Base-by-base conservation (phyloP, 352 stramenopile genomes). In the Phytopythium boreale region DNA sequence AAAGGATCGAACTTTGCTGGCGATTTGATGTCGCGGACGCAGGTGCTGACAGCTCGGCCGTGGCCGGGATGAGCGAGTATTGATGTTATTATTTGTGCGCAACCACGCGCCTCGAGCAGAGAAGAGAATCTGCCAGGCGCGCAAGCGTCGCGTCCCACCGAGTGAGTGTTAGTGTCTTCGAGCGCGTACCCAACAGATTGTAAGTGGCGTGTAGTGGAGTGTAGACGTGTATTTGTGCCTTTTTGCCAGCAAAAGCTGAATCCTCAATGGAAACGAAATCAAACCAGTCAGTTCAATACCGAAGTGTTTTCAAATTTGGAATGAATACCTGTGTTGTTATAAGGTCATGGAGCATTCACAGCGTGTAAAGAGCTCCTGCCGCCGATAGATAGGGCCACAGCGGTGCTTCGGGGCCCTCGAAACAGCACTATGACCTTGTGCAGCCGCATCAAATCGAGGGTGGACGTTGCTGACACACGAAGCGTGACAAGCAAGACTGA, bases 1-100 rank as follows among this genome's bases (percentile, higher is more conserved):
- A 37, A 61, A 24, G 56, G 56, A 52, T 61, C 56, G 56, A 61
- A 61, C 56, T 41, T 61, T 52, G 56, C 56, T 36, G 17, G 56
- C 55, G 9, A 12, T 22, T 6, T 5, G 24, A 53, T 34, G 47
- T 14, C 24, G 47, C 24, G 10, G 22, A 12, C 46, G 46, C n/a
- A 15, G 46, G n/a, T 8, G 9, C 24, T 24, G 41, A 7, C 41
- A 20, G 41, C 41, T 47, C 41, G 41, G 19, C 41, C 8, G 41
- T 22, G 19, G 22, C 41, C 41, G 19, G 19, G 1, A 17, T 27
- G 29, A 58, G 51, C 31, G 8, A 34, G 11, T 20, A 27, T 59
- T 34, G 34, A 15, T 59, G 53, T 41, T 51, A 51, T 52, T 61
- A 50, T 61, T 24, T 37, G 56, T 61, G 36, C 22, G 39, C 37